Evolutionary conservation across 768 basidiomycete species (phyloP).

Genomic region (Hygrophorus russula): DNA sequence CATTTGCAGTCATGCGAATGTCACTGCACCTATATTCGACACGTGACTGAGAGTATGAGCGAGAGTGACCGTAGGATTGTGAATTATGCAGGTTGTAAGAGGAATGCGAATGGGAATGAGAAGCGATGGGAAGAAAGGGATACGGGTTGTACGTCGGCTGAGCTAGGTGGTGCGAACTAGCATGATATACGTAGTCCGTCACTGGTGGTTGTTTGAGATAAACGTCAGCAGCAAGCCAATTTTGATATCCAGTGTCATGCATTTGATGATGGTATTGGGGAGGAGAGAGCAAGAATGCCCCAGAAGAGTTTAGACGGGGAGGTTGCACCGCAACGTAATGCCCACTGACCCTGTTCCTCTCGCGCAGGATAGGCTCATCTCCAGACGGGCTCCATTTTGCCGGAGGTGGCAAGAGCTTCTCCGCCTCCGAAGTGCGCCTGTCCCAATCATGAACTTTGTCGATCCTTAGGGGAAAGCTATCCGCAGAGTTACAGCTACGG

Average conservation of each 20-base stretch:
- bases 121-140: slow-evolving; percentile 25
- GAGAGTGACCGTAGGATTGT: slow-evolving; percentile 36
- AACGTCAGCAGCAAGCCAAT: slow-evolving; percentile 25
- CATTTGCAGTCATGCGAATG: slow-evolving; percentile 29
- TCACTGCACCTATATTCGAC: slow-evolving; percentile 44
- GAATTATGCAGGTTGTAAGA: slow-evolving; percentile 41
- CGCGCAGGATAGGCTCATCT: slow-evolving; percentile 63
- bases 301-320: slow-evolving; percentile 19
- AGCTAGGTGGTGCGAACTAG: slow-evolving; percentile 19
- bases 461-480: slow-evolving; percentile 4
- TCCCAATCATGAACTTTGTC: slow-evolving; percentile 10
- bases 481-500: slow-evolving; percentile 11
- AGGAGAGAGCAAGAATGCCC: neutral
- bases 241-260: slow-evolving; percentile 21
- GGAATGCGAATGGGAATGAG: slow-evolving; percentile 48
- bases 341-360: slow-evolving; percentile 36
- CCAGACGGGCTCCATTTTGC: slow-evolving; percentile 74
- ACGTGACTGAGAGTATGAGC: slow-evolving; percentile 49
- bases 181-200: slow-evolving; percentile 25
- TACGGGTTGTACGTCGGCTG: slow-evolving; percentile 27
- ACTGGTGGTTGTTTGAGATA: slow-evolving; percentile 26
- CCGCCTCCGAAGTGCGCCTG: slow-evolving; percentile 5
- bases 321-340: slow-evolving; percentile 60
- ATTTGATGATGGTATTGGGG: slow-evolving; percentile 21
- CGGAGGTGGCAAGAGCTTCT: slow-evolving; percentile 49